Base-by-base conservation (phyloP, 2,329 filamentous ascomycete genomes). In the Ilyonectria robusta region DNA sequence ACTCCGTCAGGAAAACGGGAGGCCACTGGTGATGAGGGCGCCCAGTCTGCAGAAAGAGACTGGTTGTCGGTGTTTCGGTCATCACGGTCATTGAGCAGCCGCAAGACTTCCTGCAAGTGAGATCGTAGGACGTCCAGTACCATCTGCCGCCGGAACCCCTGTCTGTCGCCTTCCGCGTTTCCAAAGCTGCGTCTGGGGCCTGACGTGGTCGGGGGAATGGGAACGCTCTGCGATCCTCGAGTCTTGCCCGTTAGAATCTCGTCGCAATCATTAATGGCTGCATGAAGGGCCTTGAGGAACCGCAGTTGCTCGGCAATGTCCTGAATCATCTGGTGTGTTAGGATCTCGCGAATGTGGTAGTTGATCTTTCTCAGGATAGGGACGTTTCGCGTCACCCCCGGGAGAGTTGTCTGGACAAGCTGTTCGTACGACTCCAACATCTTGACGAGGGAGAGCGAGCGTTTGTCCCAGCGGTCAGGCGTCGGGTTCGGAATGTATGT, bases 401-500 rank as follows among this genome's bases (percentile, higher is more conserved):
- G n/a, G 0, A 79, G 66, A 5, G 72, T 62, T 2, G 70, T 59
- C 0, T 69, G 65, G 13, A 84, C 75, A 11, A 78, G 75, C 4
- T 68, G 68, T 6, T 73, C 54, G 70, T 81, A 87, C 2, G 83
- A 80, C 11, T 77, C 71, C 56, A 87, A 73, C 1, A 87, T 74
- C 57, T 79, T 81, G 17, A 78, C 73, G 1, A 87, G 71, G 44
- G 81, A 83, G 40, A 88, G 82, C 2, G 83, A 83, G 50, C 82
- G 81, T 65, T 81, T 86, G 64, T 88, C 83, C 87, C 87, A 89
- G n/a, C 77, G 78, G 59, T 86, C 85, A 1, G 82, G 79, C 0
- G 87, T 89, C 0, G 88, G 88, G 67, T 90, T 90, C 0, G 88
- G 88, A 1, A 90, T 80, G 75, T 85, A 84, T 2, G 86, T 86